phyloP scores from a whole-genome alignment of 192 early-diverging fungal genomes.

The Backusella sp. region DNA sequence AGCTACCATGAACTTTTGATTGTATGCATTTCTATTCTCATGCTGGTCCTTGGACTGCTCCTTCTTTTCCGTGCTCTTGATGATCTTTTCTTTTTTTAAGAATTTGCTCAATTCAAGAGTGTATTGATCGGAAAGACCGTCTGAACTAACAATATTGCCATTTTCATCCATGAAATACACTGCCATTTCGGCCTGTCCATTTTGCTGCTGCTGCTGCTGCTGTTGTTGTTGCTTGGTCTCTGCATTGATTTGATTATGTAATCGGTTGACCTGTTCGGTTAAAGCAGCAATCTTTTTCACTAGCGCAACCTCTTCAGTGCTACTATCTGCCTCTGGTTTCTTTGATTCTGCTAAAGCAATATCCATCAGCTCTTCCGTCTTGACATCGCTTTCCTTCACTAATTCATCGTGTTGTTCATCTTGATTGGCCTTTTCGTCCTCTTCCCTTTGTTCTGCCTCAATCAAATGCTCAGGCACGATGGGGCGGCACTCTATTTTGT shows the following conservation, averaged over 20 bases:
- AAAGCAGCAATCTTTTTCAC: constrained; percentile 8
- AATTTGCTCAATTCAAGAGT: not conserved
- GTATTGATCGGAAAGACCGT: not conserved
- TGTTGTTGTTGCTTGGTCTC: not conserved
- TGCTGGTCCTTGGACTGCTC: constrained; percentile 14
- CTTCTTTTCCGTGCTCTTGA: not conserved
- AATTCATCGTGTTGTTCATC: not conserved
- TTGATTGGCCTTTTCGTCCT: not conserved
- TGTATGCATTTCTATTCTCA: constrained; percentile 17
- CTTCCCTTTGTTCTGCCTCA: not conserved
- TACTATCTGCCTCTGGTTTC: not conserved
- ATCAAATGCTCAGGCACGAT: constrained; percentile 52
- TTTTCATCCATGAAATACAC: constrained; percentile 1
- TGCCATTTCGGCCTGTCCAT: not conserved
- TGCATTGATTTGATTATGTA: not conserved
- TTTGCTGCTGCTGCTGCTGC: not conserved
- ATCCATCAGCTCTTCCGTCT: not conserved
- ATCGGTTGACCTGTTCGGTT: constrained; percentile 9
- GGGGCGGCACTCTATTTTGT: constrained; percentile 63
- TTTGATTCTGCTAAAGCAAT: not conserved
- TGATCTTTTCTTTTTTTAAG: not conserved
- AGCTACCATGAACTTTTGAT: not conserved
- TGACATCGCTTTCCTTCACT: not conserved
- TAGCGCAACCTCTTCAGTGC: not conserved
- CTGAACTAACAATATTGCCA: constrained; percentile 11